phyloP scores from a whole-genome alignment of 371 early-diverging fungal genomes.

The Mucor mucedo region DNA sequence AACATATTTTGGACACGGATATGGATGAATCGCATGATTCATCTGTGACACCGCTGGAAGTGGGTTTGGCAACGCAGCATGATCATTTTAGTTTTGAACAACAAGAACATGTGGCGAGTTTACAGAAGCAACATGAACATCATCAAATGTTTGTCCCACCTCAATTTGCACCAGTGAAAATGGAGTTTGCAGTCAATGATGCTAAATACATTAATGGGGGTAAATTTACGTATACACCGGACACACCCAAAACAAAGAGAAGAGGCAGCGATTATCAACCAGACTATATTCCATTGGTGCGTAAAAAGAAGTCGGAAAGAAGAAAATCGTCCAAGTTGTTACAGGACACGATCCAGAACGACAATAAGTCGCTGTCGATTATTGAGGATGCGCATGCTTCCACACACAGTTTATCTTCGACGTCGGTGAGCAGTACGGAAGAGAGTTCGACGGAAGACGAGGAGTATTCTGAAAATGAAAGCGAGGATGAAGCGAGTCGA shows the following conservation, averaged over 20 bases:
- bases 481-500: constrained; percentile 7
- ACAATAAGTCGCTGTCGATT: constrained; percentile 8
- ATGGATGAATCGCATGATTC: constrained; percentile 12
- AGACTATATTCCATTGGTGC: constrained; percentile 41
- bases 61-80: constrained; percentile 14
- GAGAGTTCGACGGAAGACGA: constrained; percentile 5
- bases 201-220: constrained; percentile 54
- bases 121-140: constrained; percentile 1
- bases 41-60: constrained; percentile 21
- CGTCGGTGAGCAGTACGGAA: background rate
- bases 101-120: background rate
- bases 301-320: constrained; percentile 15
- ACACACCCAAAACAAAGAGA: background rate
- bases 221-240: constrained; percentile 44
- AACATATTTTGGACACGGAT: constrained; percentile 12
- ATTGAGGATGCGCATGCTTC: background rate
- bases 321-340: constrained; percentile 8
- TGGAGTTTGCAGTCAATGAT: constrained; percentile 43
- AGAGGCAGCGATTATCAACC: constrained; percentile 42
- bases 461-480: background rate
- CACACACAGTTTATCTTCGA: background rate
- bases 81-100: constrained; percentile 1
- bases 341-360: constrained; percentile 7
- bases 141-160: constrained; percentile 34
- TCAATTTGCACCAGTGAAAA: constrained; percentile 53